Evolutionary conservation across 108 stramenopile genomes (phyloP).

Genomic region (Skeletonema menzelii): DNA sequence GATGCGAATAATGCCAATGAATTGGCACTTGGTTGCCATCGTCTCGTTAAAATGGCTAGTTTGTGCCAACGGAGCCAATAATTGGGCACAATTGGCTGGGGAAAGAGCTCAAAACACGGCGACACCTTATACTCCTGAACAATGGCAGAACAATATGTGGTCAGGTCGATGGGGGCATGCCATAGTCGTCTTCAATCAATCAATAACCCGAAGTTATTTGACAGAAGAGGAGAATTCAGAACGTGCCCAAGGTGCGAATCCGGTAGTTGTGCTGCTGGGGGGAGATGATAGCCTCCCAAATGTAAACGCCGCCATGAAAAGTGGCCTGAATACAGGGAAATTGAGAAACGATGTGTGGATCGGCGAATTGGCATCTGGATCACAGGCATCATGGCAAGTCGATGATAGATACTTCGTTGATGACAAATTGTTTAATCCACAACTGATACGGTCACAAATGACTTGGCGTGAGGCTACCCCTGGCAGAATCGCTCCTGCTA

Average conservation of each 20-base stretch:
- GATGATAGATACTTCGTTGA: slow-evolving; percentile 36
- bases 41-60: background rate
- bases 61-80: slow-evolving; percentile 13
- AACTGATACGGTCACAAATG: slow-evolving; percentile 45
- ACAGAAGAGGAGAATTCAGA: slow-evolving; percentile 48
- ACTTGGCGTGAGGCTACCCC: slow-evolving; percentile 38
- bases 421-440: slow-evolving; percentile 14
- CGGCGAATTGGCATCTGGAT: slow-evolving; percentile 13
- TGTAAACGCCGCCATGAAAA: slow-evolving; percentile 1
- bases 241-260: slow-evolving; percentile 8
- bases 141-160: slow-evolving; percentile 49
- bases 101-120: slow-evolving; percentile 47
- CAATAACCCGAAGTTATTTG: slow-evolving; percentile 33
- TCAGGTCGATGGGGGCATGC: slow-evolving; percentile 55
- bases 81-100: slow-evolving; percentile 59
- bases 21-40: background rate
- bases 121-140: slow-evolving; percentile 50
- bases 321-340: slow-evolving; percentile 28
- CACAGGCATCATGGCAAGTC: slow-evolving; percentile 34
- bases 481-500: slow-evolving; percentile 41
- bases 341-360: slow-evolving; percentile 59
- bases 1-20: background rate
- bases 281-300: slow-evolving; percentile 57
- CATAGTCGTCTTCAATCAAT: slow-evolving; percentile 44
- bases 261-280: slow-evolving; percentile 44